Evolutionary conservation across 2,329 filamentous ascomycete genomes (phyloP), one percentile per base, ranked within the genome.

Genomic region (Trichoderma arundinaceum): DNA sequence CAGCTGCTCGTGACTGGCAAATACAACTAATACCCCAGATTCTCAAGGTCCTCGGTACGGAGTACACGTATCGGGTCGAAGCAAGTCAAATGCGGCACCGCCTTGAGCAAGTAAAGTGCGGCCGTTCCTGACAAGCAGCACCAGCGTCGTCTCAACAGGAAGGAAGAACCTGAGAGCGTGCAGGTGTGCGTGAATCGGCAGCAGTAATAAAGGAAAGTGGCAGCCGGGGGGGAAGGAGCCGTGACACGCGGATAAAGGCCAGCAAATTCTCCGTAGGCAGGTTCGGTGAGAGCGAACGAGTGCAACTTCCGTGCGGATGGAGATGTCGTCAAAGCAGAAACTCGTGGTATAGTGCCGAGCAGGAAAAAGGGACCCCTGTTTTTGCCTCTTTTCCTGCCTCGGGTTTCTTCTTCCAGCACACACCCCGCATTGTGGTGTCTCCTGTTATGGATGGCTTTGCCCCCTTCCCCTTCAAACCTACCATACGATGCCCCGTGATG

Each of bases 1-100:
- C 17, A 4, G 59, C 33, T 43, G 48, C 59, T 44, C 28, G 59
- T 63, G 59, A 63, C 49, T 33, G 28, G 38, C 46, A 61, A 19
- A 61, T 61, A 61, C 58, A 38, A 44, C 17, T 28, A 49, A 28
- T 60, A 61, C 58, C 58, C 59, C 59, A 33, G 59, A 62, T 62
- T 43, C 13, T 62, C 59, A 52, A 62, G 28, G 59, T 38, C 35
- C 49, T 32, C 22, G 59, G 12, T 41, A 22, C 35, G 1, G 35
- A 15, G 7, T 58, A 17, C 32, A 32, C 12, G 49, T 54, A 63
- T 53, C 48, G 5, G 17, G 15, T 63, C 39, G 39, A 54, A 22
- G 35, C n/a, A 61, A 33, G 44, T 61, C 33, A 39, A 3, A 10
- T 9, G 19, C 28, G 33, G 58, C 46, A 54, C 15, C 43, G 48